A percentile compares a stretch with the other conserved stretches of the same genome.
These are phyloP conservation scores for Zymoseptoria pseudotritici DNA, from an alignment of 2,329 filamentous ascomycete genomes.

Conservation along the genomic window DNA sequence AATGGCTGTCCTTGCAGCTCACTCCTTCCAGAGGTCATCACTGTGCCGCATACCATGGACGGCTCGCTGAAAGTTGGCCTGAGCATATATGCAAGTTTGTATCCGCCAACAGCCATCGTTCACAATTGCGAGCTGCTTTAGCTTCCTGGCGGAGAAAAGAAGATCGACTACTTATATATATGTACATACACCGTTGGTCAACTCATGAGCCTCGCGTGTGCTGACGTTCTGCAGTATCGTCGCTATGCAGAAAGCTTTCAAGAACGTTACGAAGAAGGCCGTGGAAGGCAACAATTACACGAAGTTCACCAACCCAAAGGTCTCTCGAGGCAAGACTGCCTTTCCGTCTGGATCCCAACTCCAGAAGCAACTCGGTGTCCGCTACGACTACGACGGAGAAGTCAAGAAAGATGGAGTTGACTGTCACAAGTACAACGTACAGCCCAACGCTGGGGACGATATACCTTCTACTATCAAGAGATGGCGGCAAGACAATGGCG, in stretches of 20 bases:
- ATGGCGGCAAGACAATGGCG: slow-evolving; percentile 25
- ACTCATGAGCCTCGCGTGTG: no score
- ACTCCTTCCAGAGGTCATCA: no score
- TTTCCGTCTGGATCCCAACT: slow-evolving; percentile 1
- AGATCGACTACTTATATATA: no score
- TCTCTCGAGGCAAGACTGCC: slow-evolving; percentile 1
- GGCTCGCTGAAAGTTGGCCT: no score
- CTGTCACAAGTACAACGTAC: slow-evolving; percentile 3
- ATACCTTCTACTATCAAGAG: slow-evolving; percentile 21
- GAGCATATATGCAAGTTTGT: no score
- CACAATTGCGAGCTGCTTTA: no score
- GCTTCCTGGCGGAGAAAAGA: no score
- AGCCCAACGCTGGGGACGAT: slow-evolving; percentile 11
- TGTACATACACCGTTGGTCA: no score
- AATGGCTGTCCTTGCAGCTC: no score
- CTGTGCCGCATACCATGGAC: no score
- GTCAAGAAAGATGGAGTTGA: slow-evolving; percentile 1
- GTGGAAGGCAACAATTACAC: slow-evolving; percentile 2
- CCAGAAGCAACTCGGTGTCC: background rate
- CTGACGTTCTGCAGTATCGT: no score
- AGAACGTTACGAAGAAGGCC: slow-evolving; percentile 1
- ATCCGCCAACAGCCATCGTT: no score
- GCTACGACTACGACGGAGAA: slow-evolving; percentile 4
- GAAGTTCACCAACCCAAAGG: slow-evolving; percentile 3
- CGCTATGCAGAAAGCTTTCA: slow-evolving; percentile 1